Base-by-base conservation (phyloP, 2,329 filamentous ascomycete genomes). In the Epichloe festucae region DNA sequence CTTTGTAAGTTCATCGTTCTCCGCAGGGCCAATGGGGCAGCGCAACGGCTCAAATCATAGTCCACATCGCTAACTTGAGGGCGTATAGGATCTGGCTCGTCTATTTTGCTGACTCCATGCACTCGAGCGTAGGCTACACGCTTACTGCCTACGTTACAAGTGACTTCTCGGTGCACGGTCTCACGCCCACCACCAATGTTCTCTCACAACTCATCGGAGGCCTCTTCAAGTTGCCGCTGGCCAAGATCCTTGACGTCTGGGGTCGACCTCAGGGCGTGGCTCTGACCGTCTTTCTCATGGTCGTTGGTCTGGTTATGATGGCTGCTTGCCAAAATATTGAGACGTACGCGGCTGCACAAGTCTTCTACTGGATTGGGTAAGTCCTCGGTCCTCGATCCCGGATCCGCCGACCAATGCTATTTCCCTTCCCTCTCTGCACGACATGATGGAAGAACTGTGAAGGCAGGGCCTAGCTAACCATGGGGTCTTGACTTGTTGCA, bases 201-300 rank as follows among this genome's bases (percentile, higher is more conserved):
- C 72, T 83, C 0, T 65, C 77, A 4, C 70, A 67, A 55, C 67
- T 75, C 52, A 76, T 82, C 59, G 65, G 71, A 55, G 81, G 79
- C 40, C 77, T 81, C 2, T 70, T 78, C 38, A 82, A 82, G 58
- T 76, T 83, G 4, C 79, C 81, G 2, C 71, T 82, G 64, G 63
- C 81, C 35, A 84, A 84, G 60, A 65, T 82, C 11, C 70, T 83
- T 46, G 77, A 85, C 62, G 67, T 84, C 38, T 84, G 78, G 70
- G 81, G 79, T 47, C 76, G 81, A 39, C 73, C 79, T 12, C 73
- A 81, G 57, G 80, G 78, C 10, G 79, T 81, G 59, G 65, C 75
- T 34, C 57, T 79, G 47, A 78, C 79, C 65, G 69, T 76, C 1
- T 51, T 65, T 23, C 69, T 76, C 23, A 70, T 73, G 48, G 70